Conservation (phyloP, 192 early-diverging fungal genomes). For the Backusella liffmaniae region DNA sequence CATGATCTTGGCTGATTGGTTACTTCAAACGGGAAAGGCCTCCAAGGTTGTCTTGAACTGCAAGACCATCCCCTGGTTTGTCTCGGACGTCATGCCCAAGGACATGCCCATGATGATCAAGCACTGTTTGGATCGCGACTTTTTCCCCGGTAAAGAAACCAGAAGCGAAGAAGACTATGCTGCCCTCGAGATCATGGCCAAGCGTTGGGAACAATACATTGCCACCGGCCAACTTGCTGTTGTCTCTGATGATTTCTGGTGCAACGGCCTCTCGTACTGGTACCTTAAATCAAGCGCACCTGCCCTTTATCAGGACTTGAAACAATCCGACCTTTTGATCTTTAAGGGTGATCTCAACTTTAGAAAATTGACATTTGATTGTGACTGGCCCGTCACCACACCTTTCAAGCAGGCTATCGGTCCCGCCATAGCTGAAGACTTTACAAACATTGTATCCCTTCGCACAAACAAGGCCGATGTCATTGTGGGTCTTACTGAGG, state of each 20-base stretch:
- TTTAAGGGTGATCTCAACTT: slow-evolving; percentile 99
- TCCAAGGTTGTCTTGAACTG: slow-evolving; percentile 74
- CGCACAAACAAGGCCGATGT: slow-evolving; percentile 90
- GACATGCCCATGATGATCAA: slow-evolving; percentile 80
- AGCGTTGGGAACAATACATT: slow-evolving; percentile 69
- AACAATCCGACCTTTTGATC: slow-evolving; percentile 64
- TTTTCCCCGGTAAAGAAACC: slow-evolving; percentile 26
- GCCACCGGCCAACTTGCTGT: slow-evolving; percentile 64
- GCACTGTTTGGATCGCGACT: slow-evolving; percentile 35
- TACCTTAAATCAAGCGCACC: slow-evolving; percentile 68
- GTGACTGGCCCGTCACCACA: slow-evolving; percentile 80
- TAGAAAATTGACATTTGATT: slow-evolving; percentile 92
- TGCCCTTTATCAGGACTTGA: slow-evolving; percentile 60
- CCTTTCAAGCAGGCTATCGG: slow-evolving; percentile 86
- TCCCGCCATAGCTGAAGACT: slow-evolving; percentile 49
- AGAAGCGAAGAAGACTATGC: slow-evolving; percentile 34
- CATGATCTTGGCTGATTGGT: slow-evolving; percentile 82
- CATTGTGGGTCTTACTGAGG: slow-evolving; percentile 64
- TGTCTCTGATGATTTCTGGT: slow-evolving; percentile 81
- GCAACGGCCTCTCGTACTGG: slow-evolving; percentile 77
- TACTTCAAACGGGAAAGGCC: slow-evolving; percentile 68
- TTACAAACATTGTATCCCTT: slow-evolving; percentile 70
- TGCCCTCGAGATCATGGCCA: slow-evolving; percentile 50
- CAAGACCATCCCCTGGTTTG: slow-evolving; percentile 95
- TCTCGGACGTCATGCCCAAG: slow-evolving; percentile 82